Evolutionary conservation across 371 early-diverging fungal species (phyloP), one percentile per base, ranked within the genome.

Genomic region (Sporodiniella umbellata): DNA sequence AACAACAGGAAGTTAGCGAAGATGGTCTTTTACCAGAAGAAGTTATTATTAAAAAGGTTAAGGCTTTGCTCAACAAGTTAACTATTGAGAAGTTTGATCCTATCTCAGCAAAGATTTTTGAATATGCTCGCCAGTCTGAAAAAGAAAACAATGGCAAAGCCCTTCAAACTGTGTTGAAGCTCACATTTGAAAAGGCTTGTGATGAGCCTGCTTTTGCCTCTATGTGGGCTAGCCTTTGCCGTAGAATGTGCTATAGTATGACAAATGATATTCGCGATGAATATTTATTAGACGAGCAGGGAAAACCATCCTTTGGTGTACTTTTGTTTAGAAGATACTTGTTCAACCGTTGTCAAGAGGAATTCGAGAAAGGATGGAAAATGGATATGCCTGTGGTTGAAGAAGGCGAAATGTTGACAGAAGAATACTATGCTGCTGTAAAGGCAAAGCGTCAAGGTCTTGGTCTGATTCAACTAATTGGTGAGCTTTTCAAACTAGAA

Each of bases 371-470:
- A 54, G 90, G 90, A 24, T 90, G 90, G 92, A 85, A 83, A 66
- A 71, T 68, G 35, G 78, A 81, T 35, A 48, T 75, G 48, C 82
- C 84, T 22, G 56, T 78, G 45, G 58, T 72, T 33, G 78, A 77
- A 12, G 70, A 76, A 12, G 78, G 76, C 42, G 70, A 72, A 12
- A 70, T 83, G 78, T 58, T 77, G 57, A 79, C 87, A 1, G 85
- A 88, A 48, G 90, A 88, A 47, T 87, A 95, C 70, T 92, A 93
- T 68, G 72, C 82, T 44, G 83, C 92, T 3, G 81, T 75, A 49
- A 96, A 94, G 82, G 85, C 92, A 39, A 97, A 98, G 81, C 92
- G 96, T 47, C 87, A 90, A 35, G 92, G 90, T 39, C 83, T 98
- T 47, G 97, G 97, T 59, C 81, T 96, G 54, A 86, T 96, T 33